These are phyloP conservation scores for Talaromyces sp. DNA, from an alignment of 2,329 filamentous ascomycete genomes.

Conservation along the genomic window DNA sequence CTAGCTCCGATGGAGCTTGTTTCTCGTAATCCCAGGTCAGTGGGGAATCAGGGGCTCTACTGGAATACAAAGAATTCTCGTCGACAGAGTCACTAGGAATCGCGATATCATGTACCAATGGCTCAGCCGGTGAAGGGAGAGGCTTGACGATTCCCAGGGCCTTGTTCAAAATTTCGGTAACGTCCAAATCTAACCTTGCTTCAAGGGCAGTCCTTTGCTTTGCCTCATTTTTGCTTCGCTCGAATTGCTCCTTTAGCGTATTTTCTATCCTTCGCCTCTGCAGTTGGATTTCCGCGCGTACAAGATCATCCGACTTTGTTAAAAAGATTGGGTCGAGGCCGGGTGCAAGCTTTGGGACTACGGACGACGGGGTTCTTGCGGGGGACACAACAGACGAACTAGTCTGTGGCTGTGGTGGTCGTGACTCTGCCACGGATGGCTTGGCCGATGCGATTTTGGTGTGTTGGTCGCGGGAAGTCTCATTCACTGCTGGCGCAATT, in stretches of 20 bases:
- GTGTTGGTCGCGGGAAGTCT: constrained; percentile 22
- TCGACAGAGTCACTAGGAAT: constrained; percentile 80
- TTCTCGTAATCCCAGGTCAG: constrained; percentile 39
- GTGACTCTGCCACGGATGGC: constrained; percentile 22
- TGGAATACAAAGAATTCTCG: constrained; percentile 94
- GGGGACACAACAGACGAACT: constrained; percentile 23
- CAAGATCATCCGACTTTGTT: constrained; percentile 79
- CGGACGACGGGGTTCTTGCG: constrained; percentile 29
- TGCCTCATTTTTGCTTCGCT: constrained; percentile 55
- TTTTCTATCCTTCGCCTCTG: constrained; percentile 80
- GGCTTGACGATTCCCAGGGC: constrained; percentile 70
- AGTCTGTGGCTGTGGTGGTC: constrained; percentile 9
- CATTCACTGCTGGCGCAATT: constrained; percentile 25
- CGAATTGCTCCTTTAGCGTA: constrained; percentile 70
- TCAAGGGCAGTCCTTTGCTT: constrained; percentile 54
- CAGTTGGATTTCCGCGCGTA: constrained; percentile 75
- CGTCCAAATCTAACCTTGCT: constrained; percentile 62
- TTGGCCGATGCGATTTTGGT: constrained; percentile 14
- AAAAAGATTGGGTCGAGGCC: constrained; percentile 79
- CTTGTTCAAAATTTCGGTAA: constrained; percentile 69
- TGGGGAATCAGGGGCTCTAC: constrained; percentile 76
- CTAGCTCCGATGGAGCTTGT: constrained; percentile 29
- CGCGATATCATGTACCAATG: constrained; percentile 56
- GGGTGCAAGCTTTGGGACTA: constrained; percentile 52
- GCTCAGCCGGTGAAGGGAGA: constrained; percentile 55